A percentile compares a stretch with the other conserved stretches of the same genome.
These are phyloP conservation scores for Leucosporidium yakuticum DNA, from an alignment of 768 basidiomycete species.

Conservation along the genomic window DNA sequence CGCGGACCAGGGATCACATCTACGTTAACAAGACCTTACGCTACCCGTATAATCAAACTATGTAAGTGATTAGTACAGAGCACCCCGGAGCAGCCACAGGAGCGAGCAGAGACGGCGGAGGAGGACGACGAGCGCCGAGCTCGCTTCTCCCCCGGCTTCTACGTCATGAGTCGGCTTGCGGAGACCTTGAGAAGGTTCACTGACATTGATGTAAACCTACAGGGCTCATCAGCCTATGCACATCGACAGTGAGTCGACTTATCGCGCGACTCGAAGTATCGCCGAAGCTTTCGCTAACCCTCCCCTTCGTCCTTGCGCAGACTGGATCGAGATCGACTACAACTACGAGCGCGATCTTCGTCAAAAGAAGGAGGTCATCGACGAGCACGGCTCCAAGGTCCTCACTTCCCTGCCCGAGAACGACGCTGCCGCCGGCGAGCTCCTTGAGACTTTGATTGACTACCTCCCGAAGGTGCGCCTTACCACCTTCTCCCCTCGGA, in stretches of 20 bases:
- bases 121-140: too few relatives aligned
- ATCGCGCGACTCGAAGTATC: too few relatives aligned
- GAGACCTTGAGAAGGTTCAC: too few relatives aligned
- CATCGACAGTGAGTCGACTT: slow-evolving; percentile 33
- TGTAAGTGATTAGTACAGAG: too few relatives aligned
- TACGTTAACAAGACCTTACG: slow-evolving; percentile 32
- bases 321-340: slow-evolving; percentile 47
- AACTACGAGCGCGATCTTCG: slow-evolving; percentile 43
- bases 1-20: slow-evolving; percentile 34
- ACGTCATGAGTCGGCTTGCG: too few relatives aligned
- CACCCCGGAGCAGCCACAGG: too few relatives aligned
- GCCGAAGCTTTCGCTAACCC: not conserved
- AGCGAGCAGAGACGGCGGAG: too few relatives aligned
- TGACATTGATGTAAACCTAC: slow-evolving; percentile 25
- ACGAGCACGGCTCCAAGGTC: slow-evolving; percentile 45
- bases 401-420: slow-evolving; percentile 63
- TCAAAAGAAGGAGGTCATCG: slow-evolving; percentile 42
- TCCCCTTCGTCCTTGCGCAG: not conserved
- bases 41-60: not conserved
- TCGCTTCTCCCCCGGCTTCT: too few relatives aligned
- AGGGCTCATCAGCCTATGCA: slow-evolving; percentile 47
- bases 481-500: slow-evolving; percentile 7
- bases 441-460: slow-evolving; percentile 44
- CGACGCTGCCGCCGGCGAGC: slow-evolving; percentile 66
- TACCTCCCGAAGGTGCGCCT: slow-evolving; percentile 52